These are phyloP conservation scores for Solanum hybrid DNA, from an alignment of 305 asterid genomes.

Conservation along the genomic window DNA sequence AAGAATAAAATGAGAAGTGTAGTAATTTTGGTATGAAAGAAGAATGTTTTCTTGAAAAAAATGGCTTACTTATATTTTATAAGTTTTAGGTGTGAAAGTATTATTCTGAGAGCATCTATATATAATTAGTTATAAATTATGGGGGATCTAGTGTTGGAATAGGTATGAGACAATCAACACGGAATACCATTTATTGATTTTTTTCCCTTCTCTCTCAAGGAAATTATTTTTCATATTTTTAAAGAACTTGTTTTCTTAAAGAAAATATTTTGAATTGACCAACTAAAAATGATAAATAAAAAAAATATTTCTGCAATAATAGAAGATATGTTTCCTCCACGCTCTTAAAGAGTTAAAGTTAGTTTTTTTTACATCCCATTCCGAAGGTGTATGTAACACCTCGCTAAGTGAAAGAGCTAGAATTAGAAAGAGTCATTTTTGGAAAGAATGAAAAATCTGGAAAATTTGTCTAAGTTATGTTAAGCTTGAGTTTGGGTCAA, in stretches of 20 bases:
- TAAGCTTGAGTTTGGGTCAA: too few species aligned
- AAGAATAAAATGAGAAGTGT: not conserved
- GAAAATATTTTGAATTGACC: not conserved
- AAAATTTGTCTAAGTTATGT: too few species aligned
- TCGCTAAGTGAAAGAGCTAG: too few species aligned
- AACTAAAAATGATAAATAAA: not conserved
- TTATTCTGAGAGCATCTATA: not conserved
- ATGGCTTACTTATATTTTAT: not conserved
- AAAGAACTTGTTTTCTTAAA: not conserved
- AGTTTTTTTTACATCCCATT: too few species aligned
- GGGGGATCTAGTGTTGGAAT: not conserved
- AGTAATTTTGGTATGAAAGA: not conserved
- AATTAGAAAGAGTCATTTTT: too few species aligned
- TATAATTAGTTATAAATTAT: not conserved
- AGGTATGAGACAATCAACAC: not conserved
- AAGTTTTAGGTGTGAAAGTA: not conserved
- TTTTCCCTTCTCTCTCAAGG: not conserved
- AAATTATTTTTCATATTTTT: not conserved
- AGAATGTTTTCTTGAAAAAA: not conserved
- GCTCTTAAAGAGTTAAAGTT: too few species aligned
- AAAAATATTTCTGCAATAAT: too few species aligned
- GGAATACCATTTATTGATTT: not conserved
- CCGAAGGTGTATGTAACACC: too few species aligned
- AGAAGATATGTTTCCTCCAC: too few species aligned
- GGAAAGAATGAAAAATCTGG: too few species aligned